Base-by-base conservation (phyloP, 192 early-diverging fungal species). In the Phlyctochytrium bullatum region DNA sequence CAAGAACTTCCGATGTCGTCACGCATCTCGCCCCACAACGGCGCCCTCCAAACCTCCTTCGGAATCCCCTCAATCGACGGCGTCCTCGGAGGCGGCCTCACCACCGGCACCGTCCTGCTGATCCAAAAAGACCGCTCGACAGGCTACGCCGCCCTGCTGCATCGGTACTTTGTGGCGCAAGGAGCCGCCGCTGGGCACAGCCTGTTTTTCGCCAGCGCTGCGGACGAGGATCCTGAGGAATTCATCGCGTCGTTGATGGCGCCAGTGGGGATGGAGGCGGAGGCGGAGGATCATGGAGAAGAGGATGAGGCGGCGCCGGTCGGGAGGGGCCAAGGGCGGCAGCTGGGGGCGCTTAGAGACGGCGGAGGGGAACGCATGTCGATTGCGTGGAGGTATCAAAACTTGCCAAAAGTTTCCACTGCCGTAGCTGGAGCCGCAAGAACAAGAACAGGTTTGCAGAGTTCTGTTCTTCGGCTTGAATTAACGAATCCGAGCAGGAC, bases 381-480 rank as follows among this genome's bases (percentile, higher is more conserved):
- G 57, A 97, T 98, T 61, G 96, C 96, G 0, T 98, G 96, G 96
- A 76, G 96, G 56, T 98, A 98, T 80, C 83, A 94, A 70, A 81
- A 85, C 36, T 59, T 96, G 64, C 92, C 92, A 36, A 78, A 81
- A 59, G 85, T 91, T 72, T 83, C 79, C 30, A 71, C 54, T 24
- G 27, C 20, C 4, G 27, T 28, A 10, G 27, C 14, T 25, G 54
- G 27, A 6, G 27, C 54, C 54, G 54, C 40, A 47, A 33, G 4
- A 54, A 35, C 17, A 59, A 28, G 16, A n/a, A 14, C 20, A 50
- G 31, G 3, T 59, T 24, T 17, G 29, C 34, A 51, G 54, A 23
- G 14, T 65, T 35, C 31, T 52, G 25, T 4, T 61, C 40, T 40
- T 51, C 47, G 1, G 2, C n/a, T n/a, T n/a, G 33, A n/a, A 40